Evolutionary conservation across 306 rosid species (phyloP).

Genomic region (Medicago arabica): DNA sequence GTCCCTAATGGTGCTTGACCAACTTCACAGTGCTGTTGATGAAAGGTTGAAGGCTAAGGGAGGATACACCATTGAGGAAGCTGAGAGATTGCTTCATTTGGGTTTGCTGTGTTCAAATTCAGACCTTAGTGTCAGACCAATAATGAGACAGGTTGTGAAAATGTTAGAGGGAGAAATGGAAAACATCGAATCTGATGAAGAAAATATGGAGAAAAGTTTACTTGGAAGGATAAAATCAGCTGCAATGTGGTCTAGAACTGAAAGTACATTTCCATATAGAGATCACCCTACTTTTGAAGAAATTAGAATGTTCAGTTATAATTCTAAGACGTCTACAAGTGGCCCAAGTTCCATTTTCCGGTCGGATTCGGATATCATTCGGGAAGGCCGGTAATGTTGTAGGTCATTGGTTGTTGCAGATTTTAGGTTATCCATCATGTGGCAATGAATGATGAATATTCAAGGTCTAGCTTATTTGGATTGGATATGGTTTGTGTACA

Average conservation of each 20-base stretch:
- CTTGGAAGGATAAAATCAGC: slow-evolving; percentile 45
- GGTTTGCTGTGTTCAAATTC: slow-evolving; percentile 64
- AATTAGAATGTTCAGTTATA: slow-evolving; percentile 39
- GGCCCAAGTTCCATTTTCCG: slow-evolving; percentile 15
- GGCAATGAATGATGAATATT: not conserved
- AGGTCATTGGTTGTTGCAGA: not conserved
- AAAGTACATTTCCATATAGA: slow-evolving; percentile 10
- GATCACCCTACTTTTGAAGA: slow-evolving; percentile 55
- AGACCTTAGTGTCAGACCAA: slow-evolving; percentile 61
- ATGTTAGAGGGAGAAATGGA: slow-evolving; percentile 54
- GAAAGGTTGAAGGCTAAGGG: slow-evolving; percentile 51
- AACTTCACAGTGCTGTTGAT: slow-evolving; percentile 52
- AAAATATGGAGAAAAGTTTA: slow-evolving; percentile 45
- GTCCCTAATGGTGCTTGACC: slow-evolving; percentile 49
- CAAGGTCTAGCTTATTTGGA: not conserved
- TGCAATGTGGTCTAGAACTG: slow-evolving; percentile 42
- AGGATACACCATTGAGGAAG: slow-evolving; percentile 51
- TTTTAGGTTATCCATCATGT: not conserved
- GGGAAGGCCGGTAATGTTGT: slow-evolving; percentile 27
- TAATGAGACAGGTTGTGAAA: slow-evolving; percentile 63
- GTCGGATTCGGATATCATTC: slow-evolving; percentile 31
- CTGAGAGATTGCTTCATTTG: slow-evolving; percentile 60
- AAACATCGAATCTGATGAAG: slow-evolving; percentile 33
- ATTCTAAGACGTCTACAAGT: slow-evolving; percentile 21
- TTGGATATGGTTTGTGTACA: not conserved